Evolutionary conservation across 495 filamentous ascomycete genomes (phyloP), one percentile per base, ranked within the genome.

Genomic region (Lepraria neglecta): DNA sequence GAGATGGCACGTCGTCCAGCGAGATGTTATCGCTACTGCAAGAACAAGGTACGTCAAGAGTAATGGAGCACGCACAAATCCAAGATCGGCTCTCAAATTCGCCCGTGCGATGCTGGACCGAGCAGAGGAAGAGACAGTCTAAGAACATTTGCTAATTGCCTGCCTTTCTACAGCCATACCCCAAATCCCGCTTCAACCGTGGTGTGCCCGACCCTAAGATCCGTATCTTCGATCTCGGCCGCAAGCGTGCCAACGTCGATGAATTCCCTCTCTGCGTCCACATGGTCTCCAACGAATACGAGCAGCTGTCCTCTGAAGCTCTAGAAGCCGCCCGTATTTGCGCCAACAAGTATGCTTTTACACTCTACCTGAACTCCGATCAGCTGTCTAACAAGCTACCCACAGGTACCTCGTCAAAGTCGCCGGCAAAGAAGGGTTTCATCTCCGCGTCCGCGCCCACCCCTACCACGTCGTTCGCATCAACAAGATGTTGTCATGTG

Each of bases 401-500:
- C 44, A 62, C 56, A 88, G 84, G 75, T 91, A 97, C 83, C 84
- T 98, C 70, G 91, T 96, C 80, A 97, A 97, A 85, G 78, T 82
- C 70, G 87, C 88, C 75, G 94, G 94, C 80, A 98, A 98, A 86
- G 94, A 98, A 87, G 84, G 86, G 78, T 98, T 98, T 91, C 94
- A 98, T 79, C 80, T 98, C 71, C 92, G 94, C 70, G 87, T 98
- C 76, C 92, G 94, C 75, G 92, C 90, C 71, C 94, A 97, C 84
- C 94, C 94, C 64, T 96, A 89, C 91, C 94, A 98, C 82, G 92
- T 97, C 78, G 84, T 97, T 82, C 94, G 94, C 78, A 98, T 98
- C 90, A 98, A 98, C 89, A 98, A 98, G 85, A 97, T 98, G 94
- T 89, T 98, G 87, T 97, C 92, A 66, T 97, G 94, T 77, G 94